phyloP scores from a whole-genome alignment of 805 yeast species.

The Citeromyces nyonsensis region DNA sequence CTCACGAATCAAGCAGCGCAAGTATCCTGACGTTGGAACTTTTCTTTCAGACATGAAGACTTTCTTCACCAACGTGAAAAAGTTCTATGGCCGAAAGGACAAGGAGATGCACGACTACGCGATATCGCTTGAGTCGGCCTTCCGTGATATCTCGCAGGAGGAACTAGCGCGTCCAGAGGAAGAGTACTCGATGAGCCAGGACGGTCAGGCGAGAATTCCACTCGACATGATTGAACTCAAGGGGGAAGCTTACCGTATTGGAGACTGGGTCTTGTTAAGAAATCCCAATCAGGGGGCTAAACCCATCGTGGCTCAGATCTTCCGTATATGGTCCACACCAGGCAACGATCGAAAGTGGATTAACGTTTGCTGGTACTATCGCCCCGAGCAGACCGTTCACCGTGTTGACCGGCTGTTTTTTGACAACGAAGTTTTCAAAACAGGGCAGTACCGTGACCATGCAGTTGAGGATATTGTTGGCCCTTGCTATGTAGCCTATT shows the following conservation, averaged over 20 bases:
- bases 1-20: conserved; percentile 73
- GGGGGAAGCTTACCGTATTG: conserved; percentile 66
- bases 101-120: conserved; percentile 48
- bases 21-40: conserved; percentile 58
- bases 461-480: conserved; percentile 78
- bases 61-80: conserved; percentile 62
- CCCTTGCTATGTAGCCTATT: conserved; percentile 88
- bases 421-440: conserved; percentile 89
- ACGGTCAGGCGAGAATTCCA: conserved; percentile 49
- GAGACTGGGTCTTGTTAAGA: conserved; percentile 86
- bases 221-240: conserved; percentile 59
- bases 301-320: conserved; percentile 90
- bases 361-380: conserved; percentile 94
- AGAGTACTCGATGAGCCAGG: conserved; percentile 44
- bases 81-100: conserved; percentile 36
- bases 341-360: conserved; percentile 75
- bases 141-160: conserved; percentile 38
- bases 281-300: conserved; percentile 81
- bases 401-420: conserved; percentile 79
- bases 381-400: conserved; percentile 97
- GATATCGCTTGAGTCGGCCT: conserved; percentile 42
- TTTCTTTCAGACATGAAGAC: conserved; percentile 66
- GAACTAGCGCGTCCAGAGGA: conserved; percentile 76
- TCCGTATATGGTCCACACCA: conserved; percentile 73
- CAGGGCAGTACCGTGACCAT: conserved; percentile 95